Evolutionary conservation across 2,329 filamentous ascomycete species (phyloP), one percentile per base, ranked within the genome.

Genomic region (Aspergillus neoniger): DNA sequence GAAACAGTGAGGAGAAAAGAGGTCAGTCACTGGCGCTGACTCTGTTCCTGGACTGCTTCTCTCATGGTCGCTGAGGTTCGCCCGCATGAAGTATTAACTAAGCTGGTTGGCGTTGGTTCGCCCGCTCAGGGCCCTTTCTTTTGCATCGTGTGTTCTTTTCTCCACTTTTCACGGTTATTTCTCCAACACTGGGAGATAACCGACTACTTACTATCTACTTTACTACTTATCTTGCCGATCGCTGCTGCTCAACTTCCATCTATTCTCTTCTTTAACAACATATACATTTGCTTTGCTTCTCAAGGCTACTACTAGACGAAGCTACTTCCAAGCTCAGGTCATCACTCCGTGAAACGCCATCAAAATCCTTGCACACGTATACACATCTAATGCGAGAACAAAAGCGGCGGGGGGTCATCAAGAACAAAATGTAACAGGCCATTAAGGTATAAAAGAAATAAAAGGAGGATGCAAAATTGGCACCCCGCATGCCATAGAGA

Each of bases 41-140:
- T 51, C 39, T 51, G 43, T 36, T 36, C 51, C 38, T 28, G 39
- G 53, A 15, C 53, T 64, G 61, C 61, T 74, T 74, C 72, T 67
- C 67, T 69, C 63, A 65, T 69, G 66, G 63, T 74, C 71, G 67
- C 67, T 68, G 68, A 68, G 69, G 64, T 74, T 74, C 70, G 65
- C 63, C 67, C 57, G 60, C 59, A 63, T 66, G 66, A 62, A 65
- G 55, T 67, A 65, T 66, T 67, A 62, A 65, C 58, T 67, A 65
- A 65, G 62, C 65, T 53, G 41, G 8, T 32, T 15, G 56, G 56
- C 30, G 51, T 55, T 58, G 58, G 47, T 52, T 44, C 53, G 52
- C 57, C 57, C 53, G 53, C 51, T 53, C 53, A 55, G 51, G 50
- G 21, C 21, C 32, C 32, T 36, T 36, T 36, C 30, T 36, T 36